phyloP scores from a whole-genome alignment of 83 land plant species.

The Picea mariana region DNA sequence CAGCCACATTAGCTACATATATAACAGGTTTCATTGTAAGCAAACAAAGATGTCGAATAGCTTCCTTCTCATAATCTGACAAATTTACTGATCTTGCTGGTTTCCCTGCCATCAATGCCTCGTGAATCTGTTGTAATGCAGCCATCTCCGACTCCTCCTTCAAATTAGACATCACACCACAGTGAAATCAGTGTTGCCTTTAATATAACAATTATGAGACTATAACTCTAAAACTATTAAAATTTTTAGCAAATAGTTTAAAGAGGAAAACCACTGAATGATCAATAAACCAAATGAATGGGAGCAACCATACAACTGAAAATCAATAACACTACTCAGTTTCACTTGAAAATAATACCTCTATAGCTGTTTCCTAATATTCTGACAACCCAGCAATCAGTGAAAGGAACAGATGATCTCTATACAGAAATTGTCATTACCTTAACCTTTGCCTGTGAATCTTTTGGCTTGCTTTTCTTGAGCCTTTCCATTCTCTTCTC shows the following conservation, averaged over 20 bases:
- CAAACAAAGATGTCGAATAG: slow-evolving; percentile 87
- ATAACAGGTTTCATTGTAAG: slow-evolving; percentile 99
- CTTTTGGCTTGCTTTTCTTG: slow-evolving; percentile 86
- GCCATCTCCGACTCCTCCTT: slow-evolving; percentile 90
- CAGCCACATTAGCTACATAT: slow-evolving; percentile 98
- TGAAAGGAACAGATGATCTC: not conserved
- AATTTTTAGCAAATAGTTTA: not conserved
- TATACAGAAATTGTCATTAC: slow-evolving; percentile 27
- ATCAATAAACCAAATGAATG: not conserved
- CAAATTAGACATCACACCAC: slow-evolving; percentile 1
- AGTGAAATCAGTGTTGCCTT: not conserved
- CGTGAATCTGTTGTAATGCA: slow-evolving; percentile 77
- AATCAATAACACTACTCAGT: not conserved
- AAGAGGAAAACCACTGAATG: not conserved
- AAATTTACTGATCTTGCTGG: slow-evolving; percentile 88
- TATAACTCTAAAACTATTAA: not conserved
- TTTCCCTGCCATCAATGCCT: slow-evolving; percentile 83
- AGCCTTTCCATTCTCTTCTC: slow-evolving; percentile 96
- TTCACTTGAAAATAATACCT: not conserved
- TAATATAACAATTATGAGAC: not conserved
- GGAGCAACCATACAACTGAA: not conserved
- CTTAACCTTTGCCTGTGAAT: slow-evolving; percentile 88
- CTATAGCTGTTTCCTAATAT: not conserved
- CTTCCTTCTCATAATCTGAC: slow-evolving; percentile 79
- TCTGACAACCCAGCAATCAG: not conserved